Conservation (phyloP, 1,284 basidiomycete species). For the Macrocystidia cucumis region DNA sequence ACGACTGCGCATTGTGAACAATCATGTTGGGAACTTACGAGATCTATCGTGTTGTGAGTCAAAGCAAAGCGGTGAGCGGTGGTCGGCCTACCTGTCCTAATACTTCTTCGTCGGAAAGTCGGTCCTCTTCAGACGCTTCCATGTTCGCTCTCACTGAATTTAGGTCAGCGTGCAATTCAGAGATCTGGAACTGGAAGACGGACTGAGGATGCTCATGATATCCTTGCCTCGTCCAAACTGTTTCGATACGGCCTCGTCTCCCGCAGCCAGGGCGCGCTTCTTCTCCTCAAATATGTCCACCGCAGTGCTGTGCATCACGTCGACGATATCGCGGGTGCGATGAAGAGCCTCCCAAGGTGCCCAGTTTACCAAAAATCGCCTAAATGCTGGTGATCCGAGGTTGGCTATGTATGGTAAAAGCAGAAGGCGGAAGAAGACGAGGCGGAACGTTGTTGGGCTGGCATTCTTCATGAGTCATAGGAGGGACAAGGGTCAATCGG, state of each 20-base stretch:
- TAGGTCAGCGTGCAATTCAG: too few species aligned
- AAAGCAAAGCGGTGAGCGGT: too few species aligned
- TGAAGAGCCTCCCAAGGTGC: constrained; percentile 22
- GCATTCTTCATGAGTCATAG: too few species aligned
- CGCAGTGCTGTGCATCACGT: constrained; percentile 26
- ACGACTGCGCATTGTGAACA: too few species aligned
- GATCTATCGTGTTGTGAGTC: too few species aligned
- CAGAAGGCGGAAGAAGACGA: neutral
- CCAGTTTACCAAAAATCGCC: constrained; percentile 19
- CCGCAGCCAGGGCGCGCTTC: constrained; percentile 18
- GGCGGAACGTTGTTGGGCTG: neutral
- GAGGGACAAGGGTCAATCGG: too few species aligned
- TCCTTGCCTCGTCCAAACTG: constrained; percentile 33
- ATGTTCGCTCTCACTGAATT: constrained; percentile 11
- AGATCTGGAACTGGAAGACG: constrained; percentile 11
- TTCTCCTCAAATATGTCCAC: constrained; percentile 26
- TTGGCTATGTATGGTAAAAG: neutral
- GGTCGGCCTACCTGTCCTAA: constrained; percentile 9
- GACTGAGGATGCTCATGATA: constrained; percentile 37
- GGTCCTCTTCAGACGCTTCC: constrained; percentile 9
- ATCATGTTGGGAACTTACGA: too few species aligned
- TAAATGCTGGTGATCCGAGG: constrained; percentile 10
- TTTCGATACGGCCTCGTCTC: constrained; percentile 17
- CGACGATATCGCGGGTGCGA: constrained; percentile 21
- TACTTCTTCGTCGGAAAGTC: constrained; percentile 10